These are phyloP conservation scores for Coffea canephora DNA, from an alignment of 257 asterid genomes.

Conservation along the genomic window DNA sequence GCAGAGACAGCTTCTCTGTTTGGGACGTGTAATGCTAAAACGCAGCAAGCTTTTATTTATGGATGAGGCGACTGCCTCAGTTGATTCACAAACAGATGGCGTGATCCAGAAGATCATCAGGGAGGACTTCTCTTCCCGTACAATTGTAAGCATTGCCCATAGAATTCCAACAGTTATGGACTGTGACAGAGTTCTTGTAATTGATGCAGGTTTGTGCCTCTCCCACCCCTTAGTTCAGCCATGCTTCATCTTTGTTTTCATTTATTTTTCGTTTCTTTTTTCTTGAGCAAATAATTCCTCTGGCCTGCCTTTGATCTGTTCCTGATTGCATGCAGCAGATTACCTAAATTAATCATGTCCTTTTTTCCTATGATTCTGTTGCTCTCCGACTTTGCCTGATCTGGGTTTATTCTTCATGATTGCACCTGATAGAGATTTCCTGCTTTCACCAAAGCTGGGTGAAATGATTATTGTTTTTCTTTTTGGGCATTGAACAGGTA, in stretches of 20 bases:
- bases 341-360: not conserved
- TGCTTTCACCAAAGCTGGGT: not conserved
- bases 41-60: slow-evolving; percentile 74
- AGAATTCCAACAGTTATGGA: slow-evolving; percentile 98
- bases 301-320: not conserved
- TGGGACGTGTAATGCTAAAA: slow-evolving; percentile 93
- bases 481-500: slow-evolving; percentile 38
- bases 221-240: not conserved
- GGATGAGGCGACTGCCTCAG: slow-evolving; percentile 99
- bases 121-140: slow-evolving; percentile 81
- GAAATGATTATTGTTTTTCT: not conserved
- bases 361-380: not conserved
- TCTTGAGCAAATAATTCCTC: not conserved
- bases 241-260: not conserved
- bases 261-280: not conserved
- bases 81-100: slow-evolving; percentile 89
- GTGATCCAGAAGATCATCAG: slow-evolving; percentile 87
- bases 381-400: not conserved
- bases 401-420: not conserved
- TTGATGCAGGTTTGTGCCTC: slow-evolving; percentile 69
- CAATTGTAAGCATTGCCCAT: slow-evolving; percentile 96
- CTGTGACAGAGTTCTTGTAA: slow-evolving; percentile 79
- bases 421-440: not conserved
- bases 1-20: slow-evolving; percentile 92
- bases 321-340: not conserved